A percentile compares a stretch with the other conserved stretches of the same genome.
phyloP scores from a whole-genome alignment of 768 basidiomycete species.

The Boletellus sp. region DNA sequence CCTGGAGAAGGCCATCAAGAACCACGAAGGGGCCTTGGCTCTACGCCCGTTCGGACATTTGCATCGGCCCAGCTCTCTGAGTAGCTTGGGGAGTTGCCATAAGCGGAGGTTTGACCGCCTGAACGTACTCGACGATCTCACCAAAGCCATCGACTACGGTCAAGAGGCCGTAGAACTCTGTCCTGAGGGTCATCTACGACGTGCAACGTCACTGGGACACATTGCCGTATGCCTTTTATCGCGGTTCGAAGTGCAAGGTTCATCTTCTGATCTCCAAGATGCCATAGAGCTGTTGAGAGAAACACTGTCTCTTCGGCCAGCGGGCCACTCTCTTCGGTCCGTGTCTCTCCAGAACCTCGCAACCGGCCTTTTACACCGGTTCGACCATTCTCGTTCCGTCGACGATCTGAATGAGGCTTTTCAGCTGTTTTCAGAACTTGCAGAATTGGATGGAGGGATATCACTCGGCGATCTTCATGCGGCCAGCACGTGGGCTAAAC shows the following conservation, averaged over 20 bases:
- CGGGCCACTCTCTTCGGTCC: background rate
- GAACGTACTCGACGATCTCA: background rate
- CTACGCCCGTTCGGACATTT: background rate
- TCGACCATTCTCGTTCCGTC: slow-evolving; percentile 2
- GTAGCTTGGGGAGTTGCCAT: background rate
- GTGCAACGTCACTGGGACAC: background rate
- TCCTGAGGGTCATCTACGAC: background rate
- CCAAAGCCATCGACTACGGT: background rate
- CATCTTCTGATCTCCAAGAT: background rate
- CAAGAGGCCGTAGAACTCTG: background rate
- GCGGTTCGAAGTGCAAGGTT: background rate
- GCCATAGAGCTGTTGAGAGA: background rate
- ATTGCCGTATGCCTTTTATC: background rate
- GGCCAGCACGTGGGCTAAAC: background rate
- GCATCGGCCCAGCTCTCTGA: background rate
- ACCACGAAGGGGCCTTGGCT: background rate
- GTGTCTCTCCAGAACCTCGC: background rate
- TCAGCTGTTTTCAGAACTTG: background rate
- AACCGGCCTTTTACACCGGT: slow-evolving; percentile 6
- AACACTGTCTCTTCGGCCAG: background rate
- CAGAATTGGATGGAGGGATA: background rate
- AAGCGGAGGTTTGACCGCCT: background rate
- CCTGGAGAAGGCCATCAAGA: background rate
- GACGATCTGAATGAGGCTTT: slow-evolving; percentile 12
- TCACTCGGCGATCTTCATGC: background rate